Evolutionary conservation across 495 filamentous ascomycete species (phyloP).

Genomic region (Aspergillus biplanus): DNA sequence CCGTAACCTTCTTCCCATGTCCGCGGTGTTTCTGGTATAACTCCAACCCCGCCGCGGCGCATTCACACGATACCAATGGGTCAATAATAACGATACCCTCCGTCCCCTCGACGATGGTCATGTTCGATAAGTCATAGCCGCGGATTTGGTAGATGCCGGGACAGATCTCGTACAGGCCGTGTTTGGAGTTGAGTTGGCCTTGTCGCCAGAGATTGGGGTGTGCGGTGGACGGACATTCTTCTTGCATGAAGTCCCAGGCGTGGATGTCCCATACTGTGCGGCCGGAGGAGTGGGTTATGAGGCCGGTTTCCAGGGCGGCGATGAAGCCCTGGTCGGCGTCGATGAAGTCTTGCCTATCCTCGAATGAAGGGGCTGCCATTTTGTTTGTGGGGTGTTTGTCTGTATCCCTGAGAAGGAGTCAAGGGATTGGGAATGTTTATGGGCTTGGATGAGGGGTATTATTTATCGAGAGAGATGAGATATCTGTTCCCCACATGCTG

Average conservation of each 20-base stretch:
- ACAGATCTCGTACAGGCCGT: slow-evolving; percentile 31
- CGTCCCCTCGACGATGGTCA: slow-evolving; percentile 30
- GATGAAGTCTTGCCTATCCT: slow-evolving; percentile 26
- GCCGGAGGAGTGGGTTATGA: slow-evolving; percentile 18
- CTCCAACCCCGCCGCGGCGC: slow-evolving; percentile 20
- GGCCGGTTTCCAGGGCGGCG: slow-evolving; percentile 18
- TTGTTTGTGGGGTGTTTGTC: not conserved
- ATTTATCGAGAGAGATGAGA: not conserved
- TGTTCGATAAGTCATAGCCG: slow-evolving; percentile 31
- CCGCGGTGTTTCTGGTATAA: slow-evolving; percentile 27
- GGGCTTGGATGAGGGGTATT: not conserved
- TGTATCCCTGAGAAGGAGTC: too few relatives aligned
- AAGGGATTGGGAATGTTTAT: too few relatives aligned
- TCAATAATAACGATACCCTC: slow-evolving; percentile 31
- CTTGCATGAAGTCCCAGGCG: slow-evolving; percentile 25
- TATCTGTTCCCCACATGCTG: not conserved
- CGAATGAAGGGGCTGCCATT: slow-evolving; percentile 1
- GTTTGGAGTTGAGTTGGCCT: slow-evolving; percentile 20
- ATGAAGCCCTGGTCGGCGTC: slow-evolving; percentile 27
- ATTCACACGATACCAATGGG: slow-evolving; percentile 23
- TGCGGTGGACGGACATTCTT: slow-evolving; percentile 23
- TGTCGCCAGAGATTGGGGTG: slow-evolving; percentile 32
- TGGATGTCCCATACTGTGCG: slow-evolving; percentile 26
- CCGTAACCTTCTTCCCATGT: slow-evolving; percentile 22
- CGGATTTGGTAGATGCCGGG: slow-evolving; percentile 31